These are phyloP conservation scores for Chenopodium quinoa DNA, from an alignment of 148 eudicot species.

Conservation along the genomic window DNA sequence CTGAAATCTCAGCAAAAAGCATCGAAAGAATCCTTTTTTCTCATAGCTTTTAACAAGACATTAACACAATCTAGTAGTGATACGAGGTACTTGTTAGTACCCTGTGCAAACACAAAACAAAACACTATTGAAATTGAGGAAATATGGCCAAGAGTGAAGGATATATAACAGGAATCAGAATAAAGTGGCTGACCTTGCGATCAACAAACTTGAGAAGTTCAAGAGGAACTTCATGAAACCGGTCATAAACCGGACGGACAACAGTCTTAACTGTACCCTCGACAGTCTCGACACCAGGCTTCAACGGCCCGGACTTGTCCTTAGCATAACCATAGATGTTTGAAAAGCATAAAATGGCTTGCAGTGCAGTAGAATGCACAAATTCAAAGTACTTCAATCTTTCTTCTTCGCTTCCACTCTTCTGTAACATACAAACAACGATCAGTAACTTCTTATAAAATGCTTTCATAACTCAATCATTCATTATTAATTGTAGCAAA, in stretches of 20 bases:
- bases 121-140: neutral
- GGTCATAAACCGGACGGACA: slow-evolving; percentile 81
- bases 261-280: slow-evolving; percentile 93
- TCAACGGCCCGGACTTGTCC: slow-evolving; percentile 86
- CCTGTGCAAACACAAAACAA: neutral
- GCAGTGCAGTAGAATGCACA: slow-evolving; percentile 60
- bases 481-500: no score
- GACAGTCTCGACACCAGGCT: slow-evolving; percentile 80
- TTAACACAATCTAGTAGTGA: no score
- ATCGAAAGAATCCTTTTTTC: no score
- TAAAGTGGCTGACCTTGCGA: slow-evolving; percentile 58
- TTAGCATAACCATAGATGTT: slow-evolving; percentile 75
- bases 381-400: slow-evolving; percentile 77
- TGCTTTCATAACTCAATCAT: no score
- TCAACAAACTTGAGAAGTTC: slow-evolving; percentile 87
- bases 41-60: no score
- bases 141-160: neutral
- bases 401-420: slow-evolving; percentile 54
- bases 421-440: slow-evolving; percentile 13
- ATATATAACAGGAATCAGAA: neutral
- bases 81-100: neutral
- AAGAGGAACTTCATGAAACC: slow-evolving; percentile 68
- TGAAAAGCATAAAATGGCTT: slow-evolving; percentile 58
- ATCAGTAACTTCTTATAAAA: neutral
- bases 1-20: no score